Base-by-base conservation (phyloP, 768 basidiomycete genomes). In the Mycena kentingensis region DNA sequence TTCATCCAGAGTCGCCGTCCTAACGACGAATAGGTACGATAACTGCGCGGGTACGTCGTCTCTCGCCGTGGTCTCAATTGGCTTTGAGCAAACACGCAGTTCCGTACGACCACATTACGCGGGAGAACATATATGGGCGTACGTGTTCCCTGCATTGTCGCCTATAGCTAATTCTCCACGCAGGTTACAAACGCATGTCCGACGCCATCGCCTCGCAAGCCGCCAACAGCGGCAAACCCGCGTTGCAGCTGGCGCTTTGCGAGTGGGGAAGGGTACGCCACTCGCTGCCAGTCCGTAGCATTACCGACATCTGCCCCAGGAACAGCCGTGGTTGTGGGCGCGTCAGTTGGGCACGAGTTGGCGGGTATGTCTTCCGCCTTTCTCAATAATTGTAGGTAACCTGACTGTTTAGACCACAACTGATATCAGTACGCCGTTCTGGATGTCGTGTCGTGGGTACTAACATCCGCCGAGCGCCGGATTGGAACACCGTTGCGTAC, bases 271-370 rank as follows among this genome's bases (percentile, higher is more conserved):
- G 77, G 61, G 85, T 87, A 64, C 61, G 75, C 62, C 26, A 54
- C 41, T 24, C 32, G 49, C 27, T 38, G 39, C 44, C 32, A 4
- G 43, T 39, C 8, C 29, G 21, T 29, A 11, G 28, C 55, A 46
- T 5, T 25, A 42, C 46, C 39, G 21, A 22, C 48, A 46, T 26
- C 38, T 50, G 45, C 16, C 18, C 24, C 24, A 84, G 81, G 71
- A 78, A 61, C 78, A 84, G 69, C 81, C 81, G 0, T 85, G 82
- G 84, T 51, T 79, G 4, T 87, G 85, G 85, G 85, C 80, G 2
- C 74, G 66, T 55, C 66, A 65, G 22, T 69, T 82, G 15, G 85
- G 85, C 0, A 84, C 87, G 59, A 82, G 79, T 61, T 86, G 85
- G 85, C 72, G 85, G 67, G 84, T 84, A 57, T 45, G 77, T 60